Conservation (phyloP, 306 rosid genomes). For the Cicer arietinum region DNA sequence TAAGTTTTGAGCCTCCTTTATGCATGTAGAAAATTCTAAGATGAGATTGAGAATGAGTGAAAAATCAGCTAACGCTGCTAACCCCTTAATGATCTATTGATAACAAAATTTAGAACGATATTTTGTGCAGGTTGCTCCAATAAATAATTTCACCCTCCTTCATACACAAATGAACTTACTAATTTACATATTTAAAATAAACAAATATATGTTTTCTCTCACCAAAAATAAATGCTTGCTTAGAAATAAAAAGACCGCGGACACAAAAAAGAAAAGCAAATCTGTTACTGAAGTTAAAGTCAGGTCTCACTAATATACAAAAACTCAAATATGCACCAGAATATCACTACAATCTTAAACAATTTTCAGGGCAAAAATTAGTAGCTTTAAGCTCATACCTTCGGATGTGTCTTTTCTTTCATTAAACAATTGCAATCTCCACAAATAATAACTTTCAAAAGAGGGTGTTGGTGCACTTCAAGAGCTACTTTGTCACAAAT, state of each 20-base stretch:
- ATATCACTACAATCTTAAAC: not conserved
- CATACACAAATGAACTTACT: not conserved
- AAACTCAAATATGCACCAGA: constrained; percentile 9
- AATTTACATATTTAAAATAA: not conserved
- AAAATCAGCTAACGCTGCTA: no score
- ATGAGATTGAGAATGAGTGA: not conserved
- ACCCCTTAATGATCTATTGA: not conserved
- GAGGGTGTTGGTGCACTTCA: constrained; percentile 70
- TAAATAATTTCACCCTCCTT: constrained; percentile 13
- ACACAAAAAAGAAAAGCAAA: not conserved
- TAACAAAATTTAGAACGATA: constrained; percentile 10
- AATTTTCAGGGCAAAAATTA: constrained; percentile 28
- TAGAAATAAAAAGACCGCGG: not conserved
- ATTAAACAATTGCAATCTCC: constrained; percentile 64
- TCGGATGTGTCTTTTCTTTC: constrained; percentile 55
- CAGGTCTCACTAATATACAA: constrained; percentile 10
- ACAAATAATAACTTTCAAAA: constrained; percentile 75
- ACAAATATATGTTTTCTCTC: not conserved
- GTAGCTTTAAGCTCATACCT: constrained; percentile 53
- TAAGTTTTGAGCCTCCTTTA: constrained; percentile 5
- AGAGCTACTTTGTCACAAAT: constrained; percentile 63
- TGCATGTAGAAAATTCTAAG: constrained; percentile 3
- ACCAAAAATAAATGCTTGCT: not conserved
- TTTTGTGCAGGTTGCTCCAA: constrained; percentile 21
- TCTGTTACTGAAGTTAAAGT: constrained; percentile 3